Base-by-base conservation (phyloP, 139 green algal species). In the Coccomyxa sp. region DNA sequence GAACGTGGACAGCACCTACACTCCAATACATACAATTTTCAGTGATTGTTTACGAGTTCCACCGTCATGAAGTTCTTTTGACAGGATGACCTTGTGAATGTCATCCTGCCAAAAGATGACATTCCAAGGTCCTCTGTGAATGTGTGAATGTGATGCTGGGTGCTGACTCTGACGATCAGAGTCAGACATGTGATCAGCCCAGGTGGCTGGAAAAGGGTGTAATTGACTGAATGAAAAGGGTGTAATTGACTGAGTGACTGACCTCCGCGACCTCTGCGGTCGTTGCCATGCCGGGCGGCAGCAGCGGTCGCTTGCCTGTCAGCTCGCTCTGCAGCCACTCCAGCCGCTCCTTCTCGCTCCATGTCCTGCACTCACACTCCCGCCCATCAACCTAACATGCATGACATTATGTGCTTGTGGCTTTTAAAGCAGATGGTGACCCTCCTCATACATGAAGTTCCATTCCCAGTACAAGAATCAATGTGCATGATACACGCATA, bases 301-400 rank as follows among this genome's bases (percentile, higher is more conserved):
- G 87, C 58, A 97, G 89, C 18, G 93, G 93, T 30, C 93, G 89
- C 82, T 91, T 92, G 82, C 88, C 86, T 4, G 82, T 83, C 74
- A 96, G 87, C 86, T 97, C 94, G 38, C 80, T 82, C 66, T 91
- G 77, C 71, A 98, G 90, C 57, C 85, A 98, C 10, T 87, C 84
- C 16, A 94, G 77, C 13, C 90, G 85, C 86, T 88, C 84, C 58
- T 95, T 83, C 88, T 97, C 93, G 23, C 84, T 71, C 93, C 92
- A 96, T 58, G 92, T 86, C 18, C 83, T 86, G 83, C 60, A 68
- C 13, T 67, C 32, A 57, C 7, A 0, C 38, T 28, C 31, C 9
- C 30, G 13, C 25, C 76, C n/a, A 25, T 27, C n/a, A 10, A 68
- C 11, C 45, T 67, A 13, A 66, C 13, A 68, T 67, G 45, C 77